Percentiles rank a stretch among this genome's conserved stretches.
Evolutionary conservation across 306 rosid genomes (phyloP).

Genomic region (Calophaca sinica): DNA sequence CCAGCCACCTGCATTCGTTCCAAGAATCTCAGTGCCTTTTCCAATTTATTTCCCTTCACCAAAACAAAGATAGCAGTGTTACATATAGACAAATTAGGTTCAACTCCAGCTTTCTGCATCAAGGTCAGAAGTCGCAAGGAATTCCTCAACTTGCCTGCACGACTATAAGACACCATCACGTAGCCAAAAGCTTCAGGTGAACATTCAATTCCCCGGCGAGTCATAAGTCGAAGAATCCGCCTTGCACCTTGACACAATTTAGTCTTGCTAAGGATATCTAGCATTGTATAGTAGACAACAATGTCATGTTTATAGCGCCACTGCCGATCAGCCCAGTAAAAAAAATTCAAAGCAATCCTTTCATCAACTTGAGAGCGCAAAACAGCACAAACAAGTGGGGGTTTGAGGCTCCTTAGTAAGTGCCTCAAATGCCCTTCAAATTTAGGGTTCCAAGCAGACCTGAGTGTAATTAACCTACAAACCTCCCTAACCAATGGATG

Average conservation of each 20-base stretch:
- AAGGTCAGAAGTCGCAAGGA: slow-evolving; percentile 74
- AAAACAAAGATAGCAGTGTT: slow-evolving; percentile 80
- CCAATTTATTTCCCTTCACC: slow-evolving; percentile 67
- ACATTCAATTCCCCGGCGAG: slow-evolving; percentile 63
- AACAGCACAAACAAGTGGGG: slow-evolving; percentile 81
- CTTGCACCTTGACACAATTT: slow-evolving; percentile 87
- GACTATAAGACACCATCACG: slow-evolving; percentile 82
- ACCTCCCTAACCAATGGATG: slow-evolving; percentile 78
- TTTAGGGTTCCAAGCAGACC: slow-evolving; percentile 77
- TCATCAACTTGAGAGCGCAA: slow-evolving; percentile 76
- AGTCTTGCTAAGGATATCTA: slow-evolving; percentile 82
- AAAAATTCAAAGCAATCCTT: slow-evolving; percentile 75
- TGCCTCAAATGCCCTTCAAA: slow-evolving; percentile 71
- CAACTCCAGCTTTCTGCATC: slow-evolving; percentile 93
- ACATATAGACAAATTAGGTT: slow-evolving; percentile 72
- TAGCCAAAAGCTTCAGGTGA: slow-evolving; percentile 74
- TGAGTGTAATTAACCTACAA: slow-evolving; percentile 67
- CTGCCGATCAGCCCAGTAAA: slow-evolving; percentile 89
- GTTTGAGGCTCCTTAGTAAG: slow-evolving; percentile 78
- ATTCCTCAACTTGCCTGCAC: slow-evolving; percentile 77
- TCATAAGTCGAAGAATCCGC: slow-evolving; percentile 77
- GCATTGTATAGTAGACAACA: slow-evolving; percentile 69
- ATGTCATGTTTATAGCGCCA: slow-evolving; percentile 79
- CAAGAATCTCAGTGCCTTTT: slow-evolving; percentile 72
- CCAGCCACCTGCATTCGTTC: slow-evolving; percentile 71